phyloP scores from a whole-genome alignment of 345 rosid genomes.

The Alliaria petiolata region DNA sequence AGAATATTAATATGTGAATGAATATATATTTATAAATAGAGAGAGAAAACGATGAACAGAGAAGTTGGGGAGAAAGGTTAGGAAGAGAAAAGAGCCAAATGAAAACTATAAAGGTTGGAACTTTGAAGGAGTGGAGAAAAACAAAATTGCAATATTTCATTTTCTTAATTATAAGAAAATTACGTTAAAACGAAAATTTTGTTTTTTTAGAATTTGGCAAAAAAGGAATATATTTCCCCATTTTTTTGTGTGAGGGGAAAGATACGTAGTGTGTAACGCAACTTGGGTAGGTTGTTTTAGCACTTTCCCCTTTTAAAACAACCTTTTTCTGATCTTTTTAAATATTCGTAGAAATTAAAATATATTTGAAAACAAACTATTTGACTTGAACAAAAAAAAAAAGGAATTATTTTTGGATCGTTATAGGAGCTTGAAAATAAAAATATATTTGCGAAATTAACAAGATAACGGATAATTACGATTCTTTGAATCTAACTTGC shows the following conservation, averaged over 20 bases:
- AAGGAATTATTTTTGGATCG: background rate
- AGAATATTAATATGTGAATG: background rate
- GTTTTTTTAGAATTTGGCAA: background rate
- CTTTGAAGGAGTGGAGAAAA: slow-evolving; percentile 19
- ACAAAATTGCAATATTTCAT: slow-evolving; percentile 6
- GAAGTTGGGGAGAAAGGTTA: slow-evolving; percentile 27
- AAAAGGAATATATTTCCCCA: slow-evolving; percentile 1
- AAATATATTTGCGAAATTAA: background rate
- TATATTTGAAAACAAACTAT: background rate
- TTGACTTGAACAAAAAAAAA: background rate
- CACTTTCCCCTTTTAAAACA: slow-evolving; percentile 26
- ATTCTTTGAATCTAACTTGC: slow-evolving; percentile 27
- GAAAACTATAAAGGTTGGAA: slow-evolving; percentile 26
- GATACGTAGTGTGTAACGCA: slow-evolving; percentile 38
- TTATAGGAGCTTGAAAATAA: background rate
- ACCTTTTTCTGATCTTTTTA: slow-evolving; percentile 14
- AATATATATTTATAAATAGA: background rate
- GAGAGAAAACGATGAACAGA: slow-evolving; percentile 19
- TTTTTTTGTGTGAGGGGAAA: slow-evolving; percentile 29
- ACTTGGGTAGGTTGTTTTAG: slow-evolving; percentile 40
- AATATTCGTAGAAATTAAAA: slow-evolving; percentile 12
- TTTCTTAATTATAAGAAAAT: slow-evolving; percentile 29
- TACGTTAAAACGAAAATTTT: slow-evolving; percentile 17
- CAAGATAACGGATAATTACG: slow-evolving; percentile 12
- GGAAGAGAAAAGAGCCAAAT: slow-evolving; percentile 26